Base-by-base conservation (phyloP, 1,284 basidiomycete species). In the Chalciporus sp. region DNA sequence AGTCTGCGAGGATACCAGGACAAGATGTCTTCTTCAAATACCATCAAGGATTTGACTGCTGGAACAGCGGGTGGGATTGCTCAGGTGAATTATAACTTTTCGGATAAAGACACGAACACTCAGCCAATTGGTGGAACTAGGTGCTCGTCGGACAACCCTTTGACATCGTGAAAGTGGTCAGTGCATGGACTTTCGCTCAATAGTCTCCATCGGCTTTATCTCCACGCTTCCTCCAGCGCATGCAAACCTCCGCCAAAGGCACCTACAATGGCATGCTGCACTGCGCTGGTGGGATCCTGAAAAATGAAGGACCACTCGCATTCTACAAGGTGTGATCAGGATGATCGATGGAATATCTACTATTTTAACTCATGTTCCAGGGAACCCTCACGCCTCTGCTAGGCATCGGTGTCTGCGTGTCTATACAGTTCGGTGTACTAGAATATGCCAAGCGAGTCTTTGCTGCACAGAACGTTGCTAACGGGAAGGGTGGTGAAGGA, bases 361-460 rank as follows among this genome's bases (percentile, higher is more conserved):
- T 26, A 1, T 12, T 33, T 52, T 59, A 49, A 57, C 37, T 3
- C 28, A n/a, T 42, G 29, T 47, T 42, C 19, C 58, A 95, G 93
- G 96, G 96, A 44, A 98, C 96, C 0, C 74, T 96, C 39, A 93
- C 94, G 7, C 96, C 96, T 9, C 77, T 99, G 17, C 77, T 98
- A 23, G 96, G 96, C 39, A 97, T 98, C 57, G 96, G 95, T 61
- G 80, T 90, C 40, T 96, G 96, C 69, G 96, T 98, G 2, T 95
- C 94, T 10, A 95, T 99, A 67, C 96, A 99, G 70, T 99, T 99
- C 68, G 95, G 88, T 51, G 94, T 88, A 23, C 81, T 98, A 53
- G 95, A 97, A 73, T 90, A 85, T 60, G 80, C 88, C 42, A 99
- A 99, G 72, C 86, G 95, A n/a, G 76, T 80, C 58, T 96, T 98